Base-by-base conservation (phyloP, 1,139 yeast species). In the Maudiozyma humilis region DNA sequence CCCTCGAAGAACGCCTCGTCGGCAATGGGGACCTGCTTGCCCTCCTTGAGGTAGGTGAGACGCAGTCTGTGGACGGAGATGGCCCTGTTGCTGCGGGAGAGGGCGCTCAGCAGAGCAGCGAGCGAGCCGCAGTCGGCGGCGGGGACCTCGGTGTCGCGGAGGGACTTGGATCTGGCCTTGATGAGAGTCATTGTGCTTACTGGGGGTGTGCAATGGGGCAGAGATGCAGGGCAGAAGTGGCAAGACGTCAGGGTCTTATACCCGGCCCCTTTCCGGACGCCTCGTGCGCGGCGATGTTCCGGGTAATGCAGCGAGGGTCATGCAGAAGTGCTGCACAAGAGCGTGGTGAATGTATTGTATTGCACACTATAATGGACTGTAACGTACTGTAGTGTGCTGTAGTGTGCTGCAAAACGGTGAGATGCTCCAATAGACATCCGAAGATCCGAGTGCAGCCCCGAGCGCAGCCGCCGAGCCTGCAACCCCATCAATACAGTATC, bases 161-260 rank as follows among this genome's bases (percentile, higher is more conserved):
- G 62, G 16, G 70, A 56, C 53, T 68, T 73, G 18, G 82, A 76
- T 46, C 82, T 75, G 1, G 82, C 67, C 47, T 69, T 69, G 35
- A 76, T 70, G 33, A 73, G 65, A 36, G 64, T 52, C 42, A 69
- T 70, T 15, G 36, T 10, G 32, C 15, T 6, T 30, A 30, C n/a
- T n/a, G n/a, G n/a, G n/a, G n/a, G n/a, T n/a, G n/a, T n/a, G n/a
- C n/a, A n/a, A n/a, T n/a, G n/a, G n/a, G n/a, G n/a, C n/a, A n/a
- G n/a, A n/a, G n/a, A n/a, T n/a, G n/a, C n/a, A n/a, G n/a, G n/a
- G n/a, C n/a, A n/a, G n/a, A n/a, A n/a, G n/a, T n/a, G n/a, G n/a
- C n/a, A n/a, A n/a, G n/a, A n/a, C n/a, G n/a, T n/a, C n/a, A n/a
- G n/a, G n/a, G n/a, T n/a, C n/a, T n/a, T n/a, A n/a, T n/a, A n/a